phyloP scores from a whole-genome alignment of 257 asterid species.

The Verbena officinalis region DNA sequence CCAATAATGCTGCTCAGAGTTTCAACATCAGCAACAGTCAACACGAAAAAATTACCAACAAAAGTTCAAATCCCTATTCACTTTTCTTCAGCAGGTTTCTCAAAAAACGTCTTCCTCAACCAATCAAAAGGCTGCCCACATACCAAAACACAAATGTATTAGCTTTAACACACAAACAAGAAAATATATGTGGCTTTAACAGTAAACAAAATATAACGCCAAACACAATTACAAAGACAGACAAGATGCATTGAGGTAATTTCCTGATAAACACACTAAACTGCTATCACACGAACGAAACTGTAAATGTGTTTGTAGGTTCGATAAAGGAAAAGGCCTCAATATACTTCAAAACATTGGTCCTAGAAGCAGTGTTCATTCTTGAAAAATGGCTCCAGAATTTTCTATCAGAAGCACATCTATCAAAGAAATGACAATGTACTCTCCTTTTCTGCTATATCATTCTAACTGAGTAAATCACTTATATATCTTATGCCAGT shows the following conservation, averaged over 20 bases:
- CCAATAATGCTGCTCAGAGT: conserved; percentile 33
- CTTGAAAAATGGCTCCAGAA: not conserved
- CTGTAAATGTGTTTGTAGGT: not conserved
- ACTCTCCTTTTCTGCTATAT: not conserved
- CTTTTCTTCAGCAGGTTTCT: conserved; percentile 71
- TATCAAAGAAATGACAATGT: not conserved
- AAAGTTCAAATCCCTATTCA: conserved; percentile 37
- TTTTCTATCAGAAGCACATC: not conserved
- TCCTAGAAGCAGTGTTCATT: not conserved
- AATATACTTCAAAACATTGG: not conserved
- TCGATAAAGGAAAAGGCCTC: not conserved
- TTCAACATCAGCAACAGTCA: conserved; percentile 38
- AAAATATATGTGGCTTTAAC: not conserved
- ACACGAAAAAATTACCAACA: conserved; percentile 28
- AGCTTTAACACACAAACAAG: not conserved
- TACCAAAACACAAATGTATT: conserved; percentile 1
- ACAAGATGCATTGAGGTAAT: not conserved
- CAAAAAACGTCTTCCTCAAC: conserved; percentile 81
- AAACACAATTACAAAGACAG: not conserved
- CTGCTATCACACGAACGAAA: not conserved
- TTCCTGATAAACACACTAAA: not conserved
- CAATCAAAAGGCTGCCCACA: conserved; percentile 82
- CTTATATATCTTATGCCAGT: not conserved
- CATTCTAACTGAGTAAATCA: not conserved
- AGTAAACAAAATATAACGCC: not conserved